Evolutionary conservation across 2,329 filamentous ascomycete genomes (phyloP), one percentile per base, ranked within the genome.

Genomic region (Dactylellina cionopaga): DNA sequence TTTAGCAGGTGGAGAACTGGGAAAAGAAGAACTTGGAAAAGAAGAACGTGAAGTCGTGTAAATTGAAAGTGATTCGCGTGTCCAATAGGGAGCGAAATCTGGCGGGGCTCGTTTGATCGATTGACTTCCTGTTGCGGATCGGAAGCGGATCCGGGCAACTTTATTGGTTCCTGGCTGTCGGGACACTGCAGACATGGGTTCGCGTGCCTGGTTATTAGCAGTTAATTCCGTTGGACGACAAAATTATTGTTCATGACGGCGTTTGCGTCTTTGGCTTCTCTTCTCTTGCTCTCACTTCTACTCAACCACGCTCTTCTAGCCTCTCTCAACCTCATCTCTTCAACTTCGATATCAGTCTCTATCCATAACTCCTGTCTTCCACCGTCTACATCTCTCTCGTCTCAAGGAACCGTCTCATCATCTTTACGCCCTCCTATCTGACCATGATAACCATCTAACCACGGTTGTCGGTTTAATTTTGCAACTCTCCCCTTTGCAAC

Each of bases 301-400:
- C 10, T 44, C 19, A 4, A 35, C 31, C 31, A 6, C 13, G 6
- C 6, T 13, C 25, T 24, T 35, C 19, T 25, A 29, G 29, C 9
- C 9, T n/a, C n/a, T n/a, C n/a, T 37, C 24, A 37, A 17, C n/a
- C 46, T 41, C 31, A 27, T 41, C 46, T 58, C 59, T 49, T 17
- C 59, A 37, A 35, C 41, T 62, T 35, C 39, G 17, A 25, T 39
- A n/a, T n/a, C n/a, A n/a, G n/a, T n/a, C n/a, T n/a, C n/a, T n/a
- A n/a, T n/a, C n/a, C n/a, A n/a, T n/a, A n/a, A n/a, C n/a, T n/a
- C n/a, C n/a, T n/a, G n/a, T n/a, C n/a, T n/a, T n/a, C n/a, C 25
- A 70, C 70, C 63, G 41, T 46, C 17, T 49, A 43, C 24, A 51
- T 44, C 41, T 65, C 64, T 24, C 27, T 65, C 29, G 74, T 74